These are phyloP conservation scores for Tremella mesenterica DNA, from an alignment of 768 basidiomycete species.

Conservation along the genomic window DNA sequence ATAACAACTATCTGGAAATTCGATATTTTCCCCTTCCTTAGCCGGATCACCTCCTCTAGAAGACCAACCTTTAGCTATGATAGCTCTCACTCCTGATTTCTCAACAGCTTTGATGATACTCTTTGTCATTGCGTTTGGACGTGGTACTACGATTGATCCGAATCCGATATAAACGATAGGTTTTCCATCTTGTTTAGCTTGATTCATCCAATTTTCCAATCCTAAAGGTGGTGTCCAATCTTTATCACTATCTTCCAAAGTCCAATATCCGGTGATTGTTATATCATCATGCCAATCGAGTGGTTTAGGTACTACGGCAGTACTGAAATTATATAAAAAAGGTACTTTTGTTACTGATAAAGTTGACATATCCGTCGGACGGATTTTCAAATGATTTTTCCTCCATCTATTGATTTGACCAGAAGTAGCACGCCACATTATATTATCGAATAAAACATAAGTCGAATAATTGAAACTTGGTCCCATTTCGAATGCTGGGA, in stretches of 20 bases:
- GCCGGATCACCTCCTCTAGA: constrained; percentile 47
- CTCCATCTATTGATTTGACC: constrained; percentile 62
- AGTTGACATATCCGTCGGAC: constrained; percentile 56
- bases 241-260: constrained; percentile 56
- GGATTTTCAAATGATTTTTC: constrained; percentile 50
- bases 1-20: constrained; percentile 47
- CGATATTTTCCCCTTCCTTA: constrained; percentile 46
- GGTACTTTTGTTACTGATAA: constrained; percentile 54
- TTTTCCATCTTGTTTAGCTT: constrained; percentile 53
- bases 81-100: constrained; percentile 58
- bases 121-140: constrained; percentile 53
- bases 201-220: constrained; percentile 53
- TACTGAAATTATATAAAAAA: constrained; percentile 63
- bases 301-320: constrained; percentile 60
- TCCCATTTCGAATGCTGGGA: constrained; percentile 57
- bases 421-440: constrained; percentile 61
- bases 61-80: constrained; percentile 63
- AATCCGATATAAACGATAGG: constrained; percentile 63
- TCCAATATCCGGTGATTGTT: constrained; percentile 51
- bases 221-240: constrained; percentile 53
- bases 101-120: constrained; percentile 56
- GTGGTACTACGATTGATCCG: constrained; percentile 60
- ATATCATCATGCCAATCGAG: constrained; percentile 60
- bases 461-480: constrained; percentile 52
- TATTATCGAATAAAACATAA: constrained; percentile 58